Base-by-base conservation (phyloP, 257 asterid genomes). In the Mitragyna speciosa region DNA sequence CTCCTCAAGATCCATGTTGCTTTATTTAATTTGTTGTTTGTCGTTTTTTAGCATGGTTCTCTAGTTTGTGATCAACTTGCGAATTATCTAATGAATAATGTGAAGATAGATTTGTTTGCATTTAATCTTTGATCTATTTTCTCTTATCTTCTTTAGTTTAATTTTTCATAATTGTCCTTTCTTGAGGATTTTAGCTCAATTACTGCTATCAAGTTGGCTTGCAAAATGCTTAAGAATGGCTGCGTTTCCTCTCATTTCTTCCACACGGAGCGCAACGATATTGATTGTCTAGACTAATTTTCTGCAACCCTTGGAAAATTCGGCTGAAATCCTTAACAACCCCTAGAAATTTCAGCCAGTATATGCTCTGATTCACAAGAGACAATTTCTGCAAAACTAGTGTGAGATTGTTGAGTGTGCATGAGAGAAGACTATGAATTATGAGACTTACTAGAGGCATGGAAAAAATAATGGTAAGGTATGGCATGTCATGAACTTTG, bases 31-130 rank as follows among this genome's bases (percentile, higher is more conserved):
- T 74, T 58, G 22, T 79, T 61, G 36, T 63, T 81, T 19, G 72
- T 68, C n/a, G 36, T 30, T 47, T 43, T n/a, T 61, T 78, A 63
- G 77, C 24, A 16, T 30, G 6, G 26, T 45, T 72, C 65, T 31
- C 28, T 22, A 41, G 77, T 75, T 33, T 63, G 8, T 43, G 56
- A 56, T 58, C 70, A 81, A 69, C 77, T 78, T 81, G 51, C 72
- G 81, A 75, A 72, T 83, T 79, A 75, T n/a, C 24, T 49, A 51
- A 64, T 75, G 83, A 78, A 82, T 86, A 84, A 82, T 78, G 85
- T 82, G 79, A 82, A 82, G 84, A 79, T 74, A 72, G 61, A 58
- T 75, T 87, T 56, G 22, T 54, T 8, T 83, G 26, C 22, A 36
- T 49, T 75, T 70, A 70, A 26, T 30, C 4, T 51, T 80, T 70